Evolutionary conservation across 1,284 basidiomycete species (phyloP).

Genomic region (Heterobasidion irregulare): DNA sequence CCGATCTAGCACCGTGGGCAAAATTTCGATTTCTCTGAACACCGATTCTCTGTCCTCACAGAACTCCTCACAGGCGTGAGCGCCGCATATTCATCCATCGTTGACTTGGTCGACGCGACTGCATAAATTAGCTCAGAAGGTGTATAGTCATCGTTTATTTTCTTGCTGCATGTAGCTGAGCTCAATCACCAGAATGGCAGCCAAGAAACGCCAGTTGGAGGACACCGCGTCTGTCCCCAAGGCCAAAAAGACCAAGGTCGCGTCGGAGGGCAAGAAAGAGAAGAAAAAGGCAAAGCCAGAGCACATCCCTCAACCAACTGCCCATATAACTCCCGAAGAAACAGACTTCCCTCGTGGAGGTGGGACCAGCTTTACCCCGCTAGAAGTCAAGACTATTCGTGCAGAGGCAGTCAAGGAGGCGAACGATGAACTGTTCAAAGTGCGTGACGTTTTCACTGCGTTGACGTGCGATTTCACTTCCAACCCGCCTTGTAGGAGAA

Average conservation of each 20-base stretch:
- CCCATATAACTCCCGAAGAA: constrained; percentile 56
- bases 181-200: neutral
- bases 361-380: constrained; percentile 74
- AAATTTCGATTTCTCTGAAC: neutral
- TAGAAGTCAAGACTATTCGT: constrained; percentile 85
- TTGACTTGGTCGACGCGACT: too few species aligned
- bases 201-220: constrained; percentile 51
- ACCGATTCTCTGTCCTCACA: too few species aligned
- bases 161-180: too few species aligned
- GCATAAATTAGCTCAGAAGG: too few species aligned
- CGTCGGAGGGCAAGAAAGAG: constrained; percentile 19
- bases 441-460: constrained; percentile 20
- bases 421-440: constrained; percentile 70
- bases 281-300: constrained; percentile 14
- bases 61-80: too few species aligned
- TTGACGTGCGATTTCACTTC: constrained; percentile 1
- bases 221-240: constrained; percentile 37
- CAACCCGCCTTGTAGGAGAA: constrained; percentile 19
- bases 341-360: constrained; percentile 94
- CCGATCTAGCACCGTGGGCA: neutral
- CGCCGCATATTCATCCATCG: too few species aligned
- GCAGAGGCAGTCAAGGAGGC: constrained; percentile 84
- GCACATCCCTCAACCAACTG: constrained; percentile 19
- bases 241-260: constrained; percentile 46
- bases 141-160: neutral